Base-by-base conservation (phyloP, 495 filamentous ascomycete genomes). In the Podospora sp. region DNA sequence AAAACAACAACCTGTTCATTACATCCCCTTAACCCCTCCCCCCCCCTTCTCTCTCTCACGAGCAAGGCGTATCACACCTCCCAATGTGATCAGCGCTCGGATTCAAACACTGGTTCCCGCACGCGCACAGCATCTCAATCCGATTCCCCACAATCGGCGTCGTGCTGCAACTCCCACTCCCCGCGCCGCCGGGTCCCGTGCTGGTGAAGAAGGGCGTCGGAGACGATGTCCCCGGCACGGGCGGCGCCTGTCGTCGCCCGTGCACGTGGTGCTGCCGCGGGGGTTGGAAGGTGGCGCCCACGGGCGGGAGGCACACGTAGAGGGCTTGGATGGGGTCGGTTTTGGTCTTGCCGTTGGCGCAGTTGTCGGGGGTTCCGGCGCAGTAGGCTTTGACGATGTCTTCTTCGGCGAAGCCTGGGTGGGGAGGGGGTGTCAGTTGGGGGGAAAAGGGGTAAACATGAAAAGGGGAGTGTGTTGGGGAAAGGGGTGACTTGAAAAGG, bases 351-450 rank as follows among this genome's bases (percentile, higher is more conserved):
- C 75, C 73, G 56, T 71, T 71, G 22, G 72, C 36, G 70, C 79
- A 81, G 67, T 81, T 78, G 26, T 75, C 75, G 18, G 68, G 68
- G 60, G 75, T 68, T 22, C 71, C 75, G 59, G 63, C 72, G 72
- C 80, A 82, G 71, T 82, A 82, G 61, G 78, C 70, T 65, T 77
- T 75, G 69, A 78, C 73, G 53, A 82, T 71, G 58, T 80, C 80
- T 52, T 72, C 62, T 62, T 77, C 71, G 6, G 70, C 63, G 63
- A 79, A 82, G 65, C 78, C 80, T 82, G 51, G 7, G 21, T 9
- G 16, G 33, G 65, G 11, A 40, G 72, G 21, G 60, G 56, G 14
- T 25, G 58, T 66, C 35, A 2, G 0, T n/a, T 36, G 24, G 58
- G 24, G 1, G 33, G 33, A 22, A 20, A 49, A 52, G 61, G 7